Evolutionary conservation across 2,329 filamentous ascomycete species (phyloP).

Genomic region (Curvularia spicifera): DNA sequence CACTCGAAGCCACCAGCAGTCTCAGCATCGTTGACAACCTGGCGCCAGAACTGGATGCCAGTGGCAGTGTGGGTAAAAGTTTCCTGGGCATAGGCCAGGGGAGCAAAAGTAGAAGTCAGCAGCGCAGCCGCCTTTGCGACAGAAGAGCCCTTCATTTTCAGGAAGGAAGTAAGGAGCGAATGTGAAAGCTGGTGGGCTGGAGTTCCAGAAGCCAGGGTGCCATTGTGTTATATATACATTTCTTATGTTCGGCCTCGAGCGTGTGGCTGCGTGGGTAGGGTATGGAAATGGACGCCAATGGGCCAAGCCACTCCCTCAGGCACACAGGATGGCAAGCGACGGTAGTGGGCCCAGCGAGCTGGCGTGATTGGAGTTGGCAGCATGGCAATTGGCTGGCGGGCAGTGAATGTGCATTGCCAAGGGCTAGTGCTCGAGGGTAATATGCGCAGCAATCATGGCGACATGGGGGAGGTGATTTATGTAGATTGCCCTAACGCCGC

Average conservation of each 20-base stretch:
- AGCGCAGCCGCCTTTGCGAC: conserved; percentile 47
- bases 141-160: conserved; percentile 45
- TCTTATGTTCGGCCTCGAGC: conserved; percentile 3
- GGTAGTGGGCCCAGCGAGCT: conserved; percentile 23
- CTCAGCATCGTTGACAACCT: conserved; percentile 31
- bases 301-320: conserved; percentile 36
- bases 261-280: neutral
- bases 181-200: conserved; percentile 30
- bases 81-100: conserved; percentile 40
- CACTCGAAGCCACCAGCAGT: conserved; percentile 46
- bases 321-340: conserved; percentile 29
- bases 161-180: conserved; percentile 29
- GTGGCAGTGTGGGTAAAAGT: conserved; percentile 41
- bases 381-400: conserved; percentile 32
- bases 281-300: conserved; percentile 29
- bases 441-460: conserved; percentile 34
- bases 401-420: conserved; percentile 27
- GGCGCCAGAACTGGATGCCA: conserved; percentile 43
- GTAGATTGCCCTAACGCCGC: conserved; percentile 45
- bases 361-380: conserved; percentile 37
- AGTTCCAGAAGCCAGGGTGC: conserved; percentile 28
- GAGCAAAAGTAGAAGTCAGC: conserved; percentile 44
- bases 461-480: conserved; percentile 42
- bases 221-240: conserved; percentile 34
- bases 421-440: conserved; percentile 38